Conservation (phyloP, 2,329 filamentous ascomycete genomes). For the Ascochyta clinopodiicola region DNA sequence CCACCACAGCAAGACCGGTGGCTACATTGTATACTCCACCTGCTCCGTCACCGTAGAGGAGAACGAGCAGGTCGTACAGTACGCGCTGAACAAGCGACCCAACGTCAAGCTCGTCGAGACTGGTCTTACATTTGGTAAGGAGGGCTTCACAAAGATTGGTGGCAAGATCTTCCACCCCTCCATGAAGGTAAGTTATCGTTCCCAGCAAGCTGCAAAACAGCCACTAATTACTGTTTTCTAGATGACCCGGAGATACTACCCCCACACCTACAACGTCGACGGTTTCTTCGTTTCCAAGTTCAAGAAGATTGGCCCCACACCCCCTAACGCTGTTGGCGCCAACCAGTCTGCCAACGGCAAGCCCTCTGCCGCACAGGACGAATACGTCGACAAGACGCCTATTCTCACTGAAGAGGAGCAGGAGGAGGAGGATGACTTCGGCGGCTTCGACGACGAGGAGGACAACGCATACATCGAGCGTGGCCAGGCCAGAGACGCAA, state of each 20-base stretch:
- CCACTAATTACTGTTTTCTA: conserved; percentile 59
- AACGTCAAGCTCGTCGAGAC: conserved; percentile 95
- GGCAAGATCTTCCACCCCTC: conserved; percentile 89
- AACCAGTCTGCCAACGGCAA: conserved; percentile 41
- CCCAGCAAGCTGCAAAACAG: conserved; percentile 24
- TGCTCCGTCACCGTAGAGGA: conserved; percentile 95
- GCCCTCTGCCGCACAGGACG: conserved; percentile 42
- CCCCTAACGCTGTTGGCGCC: conserved; percentile 60
- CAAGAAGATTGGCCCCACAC: conserved; percentile 85
- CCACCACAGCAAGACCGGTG: conserved; percentile 88
- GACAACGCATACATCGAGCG: conserved; percentile 57
- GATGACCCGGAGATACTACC: conserved; percentile 47
- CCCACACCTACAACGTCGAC: conserved; percentile 67
- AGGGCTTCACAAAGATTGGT: conserved; percentile 89
- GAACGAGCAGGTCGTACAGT: conserved; percentile 92
- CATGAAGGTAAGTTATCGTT: conserved; percentile 71
- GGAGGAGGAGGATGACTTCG: conserved; percentile 52
- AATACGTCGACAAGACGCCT: conserved; percentile 72
- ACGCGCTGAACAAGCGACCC: conserved; percentile 86
- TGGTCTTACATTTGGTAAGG: conserved; percentile 85
- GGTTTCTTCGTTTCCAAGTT: conserved; percentile 99
- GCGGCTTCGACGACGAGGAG: conserved; percentile 59
- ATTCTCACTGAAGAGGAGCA: conserved; percentile 57
- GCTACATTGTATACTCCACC: conserved; percentile 95
- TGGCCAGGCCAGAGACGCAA: conserved; percentile 50